A percentile compares a stretch with the other conserved stretches of the same genome.
These are phyloP conservation scores for Globisporangium spinosum DNA, from an alignment of 352 stramenopile species.

Conservation along the genomic window DNA sequence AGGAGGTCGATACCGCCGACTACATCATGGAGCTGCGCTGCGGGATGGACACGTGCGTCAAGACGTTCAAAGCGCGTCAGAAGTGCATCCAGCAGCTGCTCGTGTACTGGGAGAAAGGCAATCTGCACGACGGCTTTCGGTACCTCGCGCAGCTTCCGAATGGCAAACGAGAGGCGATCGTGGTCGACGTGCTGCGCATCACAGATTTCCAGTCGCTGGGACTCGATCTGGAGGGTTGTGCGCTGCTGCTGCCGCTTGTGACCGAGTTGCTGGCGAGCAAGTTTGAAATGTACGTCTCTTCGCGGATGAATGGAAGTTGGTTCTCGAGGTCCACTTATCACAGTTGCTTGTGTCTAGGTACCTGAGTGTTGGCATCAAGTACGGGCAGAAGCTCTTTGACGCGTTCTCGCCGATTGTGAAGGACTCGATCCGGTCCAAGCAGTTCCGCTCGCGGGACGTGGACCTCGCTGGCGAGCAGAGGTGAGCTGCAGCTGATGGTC, in stretches of 20 bases:
- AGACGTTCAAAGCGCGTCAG: constrained; percentile 63
- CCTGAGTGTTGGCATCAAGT: constrained; percentile 50
- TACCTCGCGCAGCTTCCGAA: constrained; percentile 60
- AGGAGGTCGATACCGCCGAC: constrained; percentile 44
- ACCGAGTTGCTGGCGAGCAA: constrained; percentile 59
- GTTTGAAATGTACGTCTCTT: constrained; percentile 51
- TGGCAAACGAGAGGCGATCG: constrained; percentile 66
- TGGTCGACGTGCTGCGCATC: constrained; percentile 68
- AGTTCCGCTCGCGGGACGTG: constrained; percentile 51
- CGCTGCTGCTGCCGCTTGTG: constrained; percentile 76
- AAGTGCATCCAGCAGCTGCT: constrained; percentile 73
- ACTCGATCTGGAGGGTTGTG: constrained; percentile 70
- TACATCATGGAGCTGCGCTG: constrained; percentile 82
- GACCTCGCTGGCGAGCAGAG: constrained; percentile 73
- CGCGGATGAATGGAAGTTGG: not conserved
- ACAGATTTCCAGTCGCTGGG: constrained; percentile 58
- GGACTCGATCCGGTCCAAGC: constrained; percentile 44
- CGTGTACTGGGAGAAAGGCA: constrained; percentile 62
- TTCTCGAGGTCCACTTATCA: not conserved
- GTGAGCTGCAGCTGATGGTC: constrained; percentile 23
- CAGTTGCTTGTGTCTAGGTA: constrained; percentile 29
- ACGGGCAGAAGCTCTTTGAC: constrained; percentile 60
- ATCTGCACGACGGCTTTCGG: constrained; percentile 62
- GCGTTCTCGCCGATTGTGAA: constrained; percentile 75
- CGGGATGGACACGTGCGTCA: constrained; percentile 82